phyloP scores from a whole-genome alignment of 2,329 filamentous ascomycete genomes.

The Arthrinium phaeospermum region DNA sequence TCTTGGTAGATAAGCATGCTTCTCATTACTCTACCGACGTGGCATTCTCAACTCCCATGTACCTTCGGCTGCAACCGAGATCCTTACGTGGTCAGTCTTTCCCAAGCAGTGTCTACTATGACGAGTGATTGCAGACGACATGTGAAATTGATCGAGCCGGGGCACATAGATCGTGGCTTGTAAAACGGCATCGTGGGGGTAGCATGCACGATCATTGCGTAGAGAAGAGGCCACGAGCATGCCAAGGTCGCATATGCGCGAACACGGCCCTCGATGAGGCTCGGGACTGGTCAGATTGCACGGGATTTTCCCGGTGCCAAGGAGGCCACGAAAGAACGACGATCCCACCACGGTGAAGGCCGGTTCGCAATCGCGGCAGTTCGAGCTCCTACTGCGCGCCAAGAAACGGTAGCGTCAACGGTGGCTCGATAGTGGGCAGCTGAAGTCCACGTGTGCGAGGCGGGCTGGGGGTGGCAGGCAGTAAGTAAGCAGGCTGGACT shows the following conservation, averaged over 20 bases:
- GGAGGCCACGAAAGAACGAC: not conserved
- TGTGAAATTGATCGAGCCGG: too few relatives aligned
- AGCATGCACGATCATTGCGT: too few relatives aligned
- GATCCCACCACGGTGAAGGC: not conserved
- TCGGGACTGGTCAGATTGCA: not conserved
- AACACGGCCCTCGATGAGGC: not conserved
- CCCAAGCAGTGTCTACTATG: too few relatives aligned
- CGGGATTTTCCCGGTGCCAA: not conserved
- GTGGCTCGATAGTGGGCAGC: not conserved
- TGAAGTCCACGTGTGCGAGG: not conserved
- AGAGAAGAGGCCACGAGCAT: not conserved
- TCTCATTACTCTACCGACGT: too few relatives aligned
- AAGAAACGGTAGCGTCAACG: not conserved
- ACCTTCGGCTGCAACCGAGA: too few relatives aligned
- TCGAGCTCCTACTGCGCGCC: not conserved
- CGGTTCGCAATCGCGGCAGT: not conserved
- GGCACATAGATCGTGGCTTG: too few relatives aligned
- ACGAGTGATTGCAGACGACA: too few relatives aligned
- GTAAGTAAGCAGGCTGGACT: not conserved
- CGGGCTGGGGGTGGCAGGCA: too few relatives aligned
- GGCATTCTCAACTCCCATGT: too few relatives aligned
- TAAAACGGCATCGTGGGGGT: too few relatives aligned
- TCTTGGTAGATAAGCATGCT: too few relatives aligned
- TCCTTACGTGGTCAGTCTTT: too few relatives aligned
- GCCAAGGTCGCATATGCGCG: not conserved